Evolutionary conservation across 179 eudicot species (phyloP).

Genomic region (Silene coronaria): DNA sequence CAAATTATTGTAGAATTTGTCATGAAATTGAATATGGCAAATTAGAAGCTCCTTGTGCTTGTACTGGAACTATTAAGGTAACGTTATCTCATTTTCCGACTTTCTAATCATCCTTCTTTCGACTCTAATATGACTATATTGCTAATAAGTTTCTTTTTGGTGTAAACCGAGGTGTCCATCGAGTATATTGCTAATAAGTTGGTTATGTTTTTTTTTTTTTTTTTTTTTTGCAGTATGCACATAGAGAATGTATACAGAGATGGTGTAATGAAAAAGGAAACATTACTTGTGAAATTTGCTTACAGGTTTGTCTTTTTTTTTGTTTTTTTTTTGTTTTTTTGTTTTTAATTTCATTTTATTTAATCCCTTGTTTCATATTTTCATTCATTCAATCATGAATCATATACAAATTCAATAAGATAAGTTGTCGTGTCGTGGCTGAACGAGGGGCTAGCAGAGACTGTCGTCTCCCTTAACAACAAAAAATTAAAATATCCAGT

Average conservation of each 20-base stretch:
- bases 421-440: not conserved
- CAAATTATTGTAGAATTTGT: slow-evolving; percentile 67
- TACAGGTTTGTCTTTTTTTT: slow-evolving; percentile 60
- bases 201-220: not conserved
- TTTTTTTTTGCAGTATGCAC: slow-evolving; percentile 59
- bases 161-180: no score
- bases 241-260: slow-evolving; percentile 92
- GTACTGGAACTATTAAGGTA: slow-evolving; percentile 89
- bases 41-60: slow-evolving; percentile 83
- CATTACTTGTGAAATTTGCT: slow-evolving; percentile 80
- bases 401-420: no score
- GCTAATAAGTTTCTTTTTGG: no score
- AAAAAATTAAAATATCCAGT: no score
- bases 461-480: no score
- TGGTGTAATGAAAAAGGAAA: slow-evolving; percentile 95
- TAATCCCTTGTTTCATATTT: not conserved
- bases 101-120: not conserved
- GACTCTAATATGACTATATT: no score
- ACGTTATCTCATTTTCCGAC: not conserved
- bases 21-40: slow-evolving; percentile 65
- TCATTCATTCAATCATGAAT: not conserved
- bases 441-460: no score
- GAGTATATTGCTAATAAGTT: not conserved
- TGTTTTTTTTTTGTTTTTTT: no score
- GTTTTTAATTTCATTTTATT: not conserved